Base-by-base conservation (phyloP, 73 alveolate genomes). In the Tetrahymena malaccensis region DNA sequence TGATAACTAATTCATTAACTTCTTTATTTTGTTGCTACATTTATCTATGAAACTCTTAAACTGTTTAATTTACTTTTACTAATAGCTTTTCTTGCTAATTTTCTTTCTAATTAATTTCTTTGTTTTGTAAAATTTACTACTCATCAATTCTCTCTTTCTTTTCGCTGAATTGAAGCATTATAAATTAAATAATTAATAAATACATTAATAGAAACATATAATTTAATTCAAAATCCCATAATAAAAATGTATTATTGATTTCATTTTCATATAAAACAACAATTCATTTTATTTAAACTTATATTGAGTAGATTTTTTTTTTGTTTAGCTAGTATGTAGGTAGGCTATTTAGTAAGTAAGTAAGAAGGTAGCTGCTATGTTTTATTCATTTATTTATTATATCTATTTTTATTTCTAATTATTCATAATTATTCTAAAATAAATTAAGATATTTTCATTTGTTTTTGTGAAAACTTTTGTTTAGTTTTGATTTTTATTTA, bases 1-100 rank as follows among this genome's bases (percentile, higher is more conserved):
- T 94, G 34, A 94, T 43, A 31, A 94, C 96, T 83, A 94, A 94
- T 85, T 94, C 96, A n/a, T 94, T 94, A 19, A 94, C 96, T 43
- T 94, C 96, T 44, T 85, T 94, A 70, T 70, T 70, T 70, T 70
- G 37, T 70, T 70, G 89, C 89, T 70, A 70, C 89, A 70, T 70
- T 35, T 35, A 4, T 4, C 85, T 57, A 57, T n/a, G 40, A 27
- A 25, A 70, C 89, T 70, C 89, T 70, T 70, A 27, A 27, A 7
- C 37, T n/a, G 37, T 58, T 70, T 50, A 50, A 70, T 70, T 27
- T 70, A 31, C 89, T 70, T 70, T 31, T 70, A n/a, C 25, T 17
- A 27, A 31, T 70, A 27, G 34, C 34, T 31, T 70, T 70, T 27
- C 89, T 70, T 70, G 34, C 89, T 70, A 27, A 17, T 4, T 70